Base-by-base conservation (phyloP, 257 asterid genomes). In the Verbena officinalis region DNA sequence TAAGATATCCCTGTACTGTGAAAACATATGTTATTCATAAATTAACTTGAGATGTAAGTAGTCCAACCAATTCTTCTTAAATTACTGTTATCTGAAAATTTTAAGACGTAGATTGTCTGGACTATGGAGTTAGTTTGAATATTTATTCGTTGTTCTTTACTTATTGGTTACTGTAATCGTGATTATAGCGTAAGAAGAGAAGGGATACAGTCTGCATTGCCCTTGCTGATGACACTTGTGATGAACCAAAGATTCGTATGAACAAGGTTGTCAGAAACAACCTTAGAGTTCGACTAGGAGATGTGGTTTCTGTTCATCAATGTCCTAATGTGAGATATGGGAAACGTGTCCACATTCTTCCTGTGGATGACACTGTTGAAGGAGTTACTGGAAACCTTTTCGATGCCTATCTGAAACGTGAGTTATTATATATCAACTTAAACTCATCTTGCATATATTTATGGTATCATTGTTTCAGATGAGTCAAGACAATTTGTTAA, bases 231-330 rank as follows among this genome's bases (percentile, higher is more conserved):
- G 94, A 83, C 4, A 78, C 88, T 23, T 86, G 90, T 40, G 94
- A 86, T 17, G 81, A 75, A 48, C 81, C 88, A 5, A 83, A 81
- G 78, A 83, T 86, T 48, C 77, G 90, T 62, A 81, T 86, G 88
- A 86, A 86, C 70, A 86, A 86, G 79, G 95, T 86, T 71, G 95
- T 83, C 43, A 77, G 95, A 52, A 75, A 12, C 77, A 86, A 86
- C 68, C 86, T 83, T 27, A 75, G 82, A 71, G 84, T 86, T 64
- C 71, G 90, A 59, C 84, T 86, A 1, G 94, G 90, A 72, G 90
- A 86, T 68, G 94, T 86, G 55, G 83, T 86, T 33, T 86, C 94
- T 62, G 86, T 86, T 33, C 94, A 86, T 66, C 86, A 77, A 51
- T 83, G 90, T 64, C 67, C 88, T 64, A 90, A 86, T 59, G 87